Evolutionary conservation across 148 eudicot genomes (phyloP).

Genomic region (Chenopodium formosanum): DNA sequence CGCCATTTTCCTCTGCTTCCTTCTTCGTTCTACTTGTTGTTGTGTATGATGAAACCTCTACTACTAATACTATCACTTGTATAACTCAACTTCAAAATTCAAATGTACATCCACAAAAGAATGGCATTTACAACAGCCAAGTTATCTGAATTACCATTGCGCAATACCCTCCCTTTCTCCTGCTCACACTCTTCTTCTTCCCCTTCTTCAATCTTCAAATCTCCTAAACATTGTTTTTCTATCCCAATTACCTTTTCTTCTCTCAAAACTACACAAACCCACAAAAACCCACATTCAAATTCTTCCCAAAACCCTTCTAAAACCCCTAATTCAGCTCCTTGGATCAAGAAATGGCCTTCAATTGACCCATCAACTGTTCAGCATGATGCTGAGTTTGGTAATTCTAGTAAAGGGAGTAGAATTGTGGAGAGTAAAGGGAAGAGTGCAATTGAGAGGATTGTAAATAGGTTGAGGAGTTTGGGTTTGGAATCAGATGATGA

Average conservation of each 20-base stretch:
- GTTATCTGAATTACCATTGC: constrained; percentile 44
- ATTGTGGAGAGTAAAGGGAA: constrained; percentile 28
- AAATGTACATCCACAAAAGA: constrained; percentile 31
- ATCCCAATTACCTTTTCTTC: constrained; percentile 46
- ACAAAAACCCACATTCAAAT: constrained; percentile 32
- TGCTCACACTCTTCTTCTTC: constrained; percentile 25
- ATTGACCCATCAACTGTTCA: constrained; percentile 24
- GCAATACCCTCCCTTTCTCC: constrained; percentile 28
- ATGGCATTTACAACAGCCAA: constrained; percentile 39
- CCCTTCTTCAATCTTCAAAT: constrained; percentile 28
- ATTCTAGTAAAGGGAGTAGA: constrained; percentile 1
- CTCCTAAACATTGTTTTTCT: constrained; percentile 36
- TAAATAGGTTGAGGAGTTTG: constrained; percentile 65
- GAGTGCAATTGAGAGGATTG: constrained; percentile 77
- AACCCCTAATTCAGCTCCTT: constrained; percentile 46
- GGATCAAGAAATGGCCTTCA: constrained; percentile 73
- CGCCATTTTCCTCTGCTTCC: neutral
- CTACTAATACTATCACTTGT: neutral
- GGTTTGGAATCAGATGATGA: constrained; percentile 71
- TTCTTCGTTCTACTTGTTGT: no score
- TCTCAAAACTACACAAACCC: constrained; percentile 38
- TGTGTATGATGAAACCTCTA: constrained; percentile 16
- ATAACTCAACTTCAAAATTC: neutral
- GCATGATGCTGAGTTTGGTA: neutral
- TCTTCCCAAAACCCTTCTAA: constrained; percentile 29